These are phyloP conservation scores for Dactylellina haptotyla DNA, from an alignment of 2,329 filamentous ascomycete genomes.

Conservation along the genomic window DNA sequence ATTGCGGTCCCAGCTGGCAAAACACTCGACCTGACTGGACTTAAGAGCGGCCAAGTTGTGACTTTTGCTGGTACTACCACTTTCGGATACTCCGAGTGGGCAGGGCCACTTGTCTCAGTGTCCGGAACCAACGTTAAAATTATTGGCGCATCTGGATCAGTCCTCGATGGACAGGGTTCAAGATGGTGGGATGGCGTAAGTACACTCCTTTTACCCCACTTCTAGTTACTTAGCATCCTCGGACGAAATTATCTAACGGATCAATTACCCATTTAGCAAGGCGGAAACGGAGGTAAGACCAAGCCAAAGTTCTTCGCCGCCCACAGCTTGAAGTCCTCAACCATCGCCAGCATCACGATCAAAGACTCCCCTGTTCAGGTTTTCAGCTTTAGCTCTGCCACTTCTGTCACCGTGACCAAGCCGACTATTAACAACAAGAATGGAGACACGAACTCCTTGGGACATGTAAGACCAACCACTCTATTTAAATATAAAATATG, in stretches of 20 bases:
- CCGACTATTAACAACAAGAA: slow-evolving; percentile 62
- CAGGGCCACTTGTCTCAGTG: slow-evolving; percentile 71
- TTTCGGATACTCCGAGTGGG: slow-evolving; percentile 74
- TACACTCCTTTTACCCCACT: background rate
- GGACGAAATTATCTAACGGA: background rate
- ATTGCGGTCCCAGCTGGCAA: too few species aligned
- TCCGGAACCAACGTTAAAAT: slow-evolving; percentile 69
- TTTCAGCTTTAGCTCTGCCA: slow-evolving; percentile 62
- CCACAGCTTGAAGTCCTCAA: slow-evolving; percentile 61
- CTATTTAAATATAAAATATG: background rate
- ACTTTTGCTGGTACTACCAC: slow-evolving; percentile 75
- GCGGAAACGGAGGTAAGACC: slow-evolving; percentile 61
- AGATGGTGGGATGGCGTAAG: slow-evolving; percentile 69
- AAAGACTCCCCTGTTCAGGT: slow-evolving; percentile 64
- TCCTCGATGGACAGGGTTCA: slow-evolving; percentile 69
- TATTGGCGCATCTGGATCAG: slow-evolving; percentile 65
- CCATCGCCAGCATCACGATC: slow-evolving; percentile 62
- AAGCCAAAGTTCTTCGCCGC: slow-evolving; percentile 67
- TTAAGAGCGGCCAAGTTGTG: too few species aligned
- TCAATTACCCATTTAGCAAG: slow-evolving; percentile 53
- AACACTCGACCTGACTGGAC: too few species aligned
- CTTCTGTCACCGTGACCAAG: slow-evolving; percentile 60
- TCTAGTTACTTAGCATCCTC: slow-evolving; percentile 58
- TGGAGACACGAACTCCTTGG: slow-evolving; percentile 42
- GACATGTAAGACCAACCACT: slow-evolving; percentile 25